Percentiles rank a stretch among this genome's conserved stretches.
These are phyloP conservation scores for Clarkia xantiana DNA, from an alignment of 345 rosid genomes.

Conservation along the genomic window DNA sequence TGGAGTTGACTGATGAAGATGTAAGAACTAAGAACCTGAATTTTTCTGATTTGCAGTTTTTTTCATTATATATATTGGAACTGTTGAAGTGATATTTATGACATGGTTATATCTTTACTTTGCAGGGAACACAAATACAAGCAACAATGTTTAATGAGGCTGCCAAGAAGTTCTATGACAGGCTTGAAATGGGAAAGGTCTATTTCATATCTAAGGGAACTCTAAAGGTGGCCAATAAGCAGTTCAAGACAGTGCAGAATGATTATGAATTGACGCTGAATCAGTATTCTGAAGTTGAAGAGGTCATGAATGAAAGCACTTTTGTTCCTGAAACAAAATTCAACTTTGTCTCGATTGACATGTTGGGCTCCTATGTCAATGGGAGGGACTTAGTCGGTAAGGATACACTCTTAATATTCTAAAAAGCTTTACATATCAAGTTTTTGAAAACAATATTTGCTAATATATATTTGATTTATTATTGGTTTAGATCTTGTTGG, in stretches of 20 bases:
- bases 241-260: slow-evolving; percentile 72
- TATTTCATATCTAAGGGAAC: slow-evolving; percentile 76
- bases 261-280: slow-evolving; percentile 92
- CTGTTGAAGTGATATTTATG: background rate
- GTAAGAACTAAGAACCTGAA: slow-evolving; percentile 25
- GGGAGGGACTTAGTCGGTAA: slow-evolving; percentile 70
- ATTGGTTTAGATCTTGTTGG: slow-evolving; percentile 54
- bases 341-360: slow-evolving; percentile 65
- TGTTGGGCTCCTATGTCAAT: slow-evolving; percentile 59
- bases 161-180: slow-evolving; percentile 64
- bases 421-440: background rate
- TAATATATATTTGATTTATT: background rate
- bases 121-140: slow-evolving; percentile 85
- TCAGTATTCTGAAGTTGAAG: slow-evolving; percentile 80
- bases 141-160: slow-evolving; percentile 96
- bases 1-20: slow-evolving; percentile 88
- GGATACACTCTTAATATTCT: slow-evolving; percentile 1
- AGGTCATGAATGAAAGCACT: slow-evolving; percentile 47
- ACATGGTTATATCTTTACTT: background rate
- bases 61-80: background rate
- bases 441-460: background rate
- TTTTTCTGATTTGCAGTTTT: background rate
- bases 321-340: slow-evolving; percentile 74
- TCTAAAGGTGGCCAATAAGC: slow-evolving; percentile 77
- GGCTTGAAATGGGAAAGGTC: slow-evolving; percentile 68